phyloP scores from a whole-genome alignment of 768 basidiomycete genomes.

The Sarcodon aspratus region DNA sequence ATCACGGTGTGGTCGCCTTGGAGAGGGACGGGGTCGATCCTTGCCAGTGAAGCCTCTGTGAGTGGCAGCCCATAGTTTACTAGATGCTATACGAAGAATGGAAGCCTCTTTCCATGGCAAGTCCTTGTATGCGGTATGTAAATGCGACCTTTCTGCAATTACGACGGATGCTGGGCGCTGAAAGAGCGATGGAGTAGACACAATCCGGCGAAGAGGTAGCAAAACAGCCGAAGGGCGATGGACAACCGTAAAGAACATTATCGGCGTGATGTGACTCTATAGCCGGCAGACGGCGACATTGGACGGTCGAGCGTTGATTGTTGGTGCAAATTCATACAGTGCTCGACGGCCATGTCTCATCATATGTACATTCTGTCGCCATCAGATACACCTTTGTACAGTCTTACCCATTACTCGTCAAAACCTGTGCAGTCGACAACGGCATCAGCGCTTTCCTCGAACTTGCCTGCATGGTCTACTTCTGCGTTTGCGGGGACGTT shows the following conservation, averaged over 20 bases:
- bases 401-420: constrained; percentile 70
- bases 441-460: constrained; percentile 64
- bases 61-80: constrained; percentile 2
- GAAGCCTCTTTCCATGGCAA: neutral
- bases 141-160: neutral
- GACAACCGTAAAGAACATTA: neutral
- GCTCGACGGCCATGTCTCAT: constrained; percentile 54
- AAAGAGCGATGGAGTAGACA: neutral
- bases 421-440: constrained; percentile 47
- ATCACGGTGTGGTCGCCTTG: neutral
- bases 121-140: neutral
- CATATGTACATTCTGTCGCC: constrained; percentile 81
- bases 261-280: neutral
- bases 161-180: neutral
- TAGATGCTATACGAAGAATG: constrained; percentile 1
- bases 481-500: constrained; percentile 86
- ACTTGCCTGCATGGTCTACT: constrained; percentile 83
- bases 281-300: neutral
- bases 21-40: neutral
- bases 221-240: neutral
- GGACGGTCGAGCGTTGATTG: neutral
- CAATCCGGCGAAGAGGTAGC: neutral
- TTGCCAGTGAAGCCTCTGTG: constrained; percentile 1
- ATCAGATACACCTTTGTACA: constrained; percentile 80
- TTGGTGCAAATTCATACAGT: neutral